Base-by-base conservation (phyloP, 2,329 filamentous ascomycete genomes). In the Xylariales sp. region DNA sequence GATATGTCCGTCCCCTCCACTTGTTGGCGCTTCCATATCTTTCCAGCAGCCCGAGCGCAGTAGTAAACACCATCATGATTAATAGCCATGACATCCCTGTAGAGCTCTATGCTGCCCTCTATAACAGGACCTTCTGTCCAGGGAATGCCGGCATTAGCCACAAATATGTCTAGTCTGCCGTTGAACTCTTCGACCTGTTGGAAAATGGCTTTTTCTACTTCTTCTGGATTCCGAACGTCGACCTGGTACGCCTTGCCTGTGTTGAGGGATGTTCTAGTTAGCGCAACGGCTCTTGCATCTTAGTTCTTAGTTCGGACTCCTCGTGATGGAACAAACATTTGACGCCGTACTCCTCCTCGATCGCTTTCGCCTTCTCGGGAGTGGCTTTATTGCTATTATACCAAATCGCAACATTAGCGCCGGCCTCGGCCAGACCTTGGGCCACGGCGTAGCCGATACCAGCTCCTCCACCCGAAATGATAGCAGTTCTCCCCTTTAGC, bases 31-130 rank as follows among this genome's bases (percentile, higher is more conserved):
- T 81, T 67, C 69, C 83, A 91, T 59, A 87, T 78, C 34, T 70
- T 65, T 6, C 81, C 85, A 0, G 84, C 85, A 0, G 78, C 80
- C 51, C 75, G 76, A 25, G 85, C 85, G 54, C 80, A 87, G 72
- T 86, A 91, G 63, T 85, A 88, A 27, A 83, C 83, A 35, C 84
- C 83, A 57, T 88, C 83, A 12, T 91, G 62, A 59, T 93, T 85
- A 34, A 84, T 83, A 32, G 70, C 65, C 48, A 88, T 70, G 27
- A 91, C 82, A 43, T 79, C 74, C 34, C 72, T 71, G 63, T 85
- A 86, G 51, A 78, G 75, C 14, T 78, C 72, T 14, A 81, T 55
- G 5, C 76, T 65, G 17, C 80, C 83, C 44, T 86, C 80, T 24
- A 87, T 68, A 55, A 84, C 78, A 7, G 79, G 57, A 0, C 83